Conservation (phyloP, 352 stramenopile genomes). For the Blastocystis sp. region DNA sequence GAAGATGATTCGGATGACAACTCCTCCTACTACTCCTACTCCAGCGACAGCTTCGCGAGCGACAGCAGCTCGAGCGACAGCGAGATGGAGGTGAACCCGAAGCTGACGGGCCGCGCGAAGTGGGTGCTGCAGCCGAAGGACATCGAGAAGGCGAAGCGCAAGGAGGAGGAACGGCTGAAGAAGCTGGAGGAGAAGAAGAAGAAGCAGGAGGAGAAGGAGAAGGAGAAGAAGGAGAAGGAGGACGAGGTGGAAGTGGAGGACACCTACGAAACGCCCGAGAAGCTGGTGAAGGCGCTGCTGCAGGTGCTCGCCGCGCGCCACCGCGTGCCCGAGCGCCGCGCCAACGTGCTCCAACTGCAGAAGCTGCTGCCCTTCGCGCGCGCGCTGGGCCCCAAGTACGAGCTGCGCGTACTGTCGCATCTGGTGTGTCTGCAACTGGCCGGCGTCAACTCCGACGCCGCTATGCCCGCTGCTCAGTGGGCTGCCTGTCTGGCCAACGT, state of each 20-base stretch:
- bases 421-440: not conserved
- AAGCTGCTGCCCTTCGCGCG: constrained; percentile 28
- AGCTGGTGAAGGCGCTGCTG: constrained; percentile 13
- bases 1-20: too few relatives aligned
- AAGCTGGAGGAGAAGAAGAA: constrained; percentile 47
- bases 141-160: constrained; percentile 9
- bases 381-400: constrained; percentile 28
- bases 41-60: constrained; percentile 37
- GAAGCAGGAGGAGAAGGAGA: constrained; percentile 40
- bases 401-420: constrained; percentile 42
- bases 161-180: constrained; percentile 21
- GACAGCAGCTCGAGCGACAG: constrained; percentile 46
- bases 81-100: constrained; percentile 51
- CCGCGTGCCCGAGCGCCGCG: not conserved
- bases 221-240: constrained; percentile 33
- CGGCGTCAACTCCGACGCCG: not conserved
- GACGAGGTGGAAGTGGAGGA: constrained; percentile 12
- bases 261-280: constrained; percentile 50
- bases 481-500: not conserved
- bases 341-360: not conserved
- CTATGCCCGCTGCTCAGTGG: not conserved
- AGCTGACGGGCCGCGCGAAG: constrained; percentile 59
- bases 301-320: not conserved
- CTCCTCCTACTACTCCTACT: not conserved
- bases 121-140: constrained; percentile 58